A percentile compares a stretch with the other conserved stretches of the same genome.
Conservation (phyloP, 371 early-diverging fungal species). For the Mortierella sp. region DNA sequence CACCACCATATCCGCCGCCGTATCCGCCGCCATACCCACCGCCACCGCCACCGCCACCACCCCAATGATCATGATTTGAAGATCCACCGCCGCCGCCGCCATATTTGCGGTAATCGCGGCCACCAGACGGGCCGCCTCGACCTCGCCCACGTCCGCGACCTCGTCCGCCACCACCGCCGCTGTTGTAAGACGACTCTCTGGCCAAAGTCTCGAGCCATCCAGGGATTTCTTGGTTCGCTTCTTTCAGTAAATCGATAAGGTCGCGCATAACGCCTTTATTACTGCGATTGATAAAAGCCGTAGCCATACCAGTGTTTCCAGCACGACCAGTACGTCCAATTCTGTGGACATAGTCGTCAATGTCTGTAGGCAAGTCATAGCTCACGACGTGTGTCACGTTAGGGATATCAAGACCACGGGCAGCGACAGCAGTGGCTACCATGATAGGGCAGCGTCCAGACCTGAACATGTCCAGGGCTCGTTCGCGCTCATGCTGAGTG, state of each 20-base stretch:
- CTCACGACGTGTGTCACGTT: conserved; percentile 94
- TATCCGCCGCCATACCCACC: conserved; percentile 23
- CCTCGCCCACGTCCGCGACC: conserved; percentile 56
- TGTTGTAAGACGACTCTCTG: conserved; percentile 66
- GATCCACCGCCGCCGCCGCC: conserved; percentile 50
- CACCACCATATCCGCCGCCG: conserved; percentile 11
- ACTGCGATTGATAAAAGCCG: conserved; percentile 97
- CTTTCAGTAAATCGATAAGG: conserved; percentile 89
- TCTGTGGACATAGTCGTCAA: conserved; percentile 98
- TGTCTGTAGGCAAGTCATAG: conserved; percentile 95
- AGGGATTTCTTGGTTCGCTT: conserved; percentile 92
- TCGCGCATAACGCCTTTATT: conserved; percentile 92
- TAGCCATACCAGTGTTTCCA: conserved; percentile 93
- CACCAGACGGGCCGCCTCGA: conserved; percentile 43
- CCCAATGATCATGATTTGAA: conserved; percentile 23
- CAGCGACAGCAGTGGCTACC: conserved; percentile 99
- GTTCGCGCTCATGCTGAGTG: conserved; percentile 97
- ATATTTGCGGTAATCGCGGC: conserved; percentile 58
- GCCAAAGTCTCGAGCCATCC: conserved; percentile 81
- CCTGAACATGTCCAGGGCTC: conserved; percentile 92
- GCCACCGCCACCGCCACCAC: conserved; percentile 42
- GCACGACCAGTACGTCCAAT: conserved; percentile 99
- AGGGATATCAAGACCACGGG: conserved; percentile 97
- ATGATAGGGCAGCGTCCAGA: conserved; percentile 92
- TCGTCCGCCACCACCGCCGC: conserved; percentile 75